phyloP scores from a whole-genome alignment of 2,329 filamentous ascomycete genomes.

The Paracamarosporium sp. region DNA sequence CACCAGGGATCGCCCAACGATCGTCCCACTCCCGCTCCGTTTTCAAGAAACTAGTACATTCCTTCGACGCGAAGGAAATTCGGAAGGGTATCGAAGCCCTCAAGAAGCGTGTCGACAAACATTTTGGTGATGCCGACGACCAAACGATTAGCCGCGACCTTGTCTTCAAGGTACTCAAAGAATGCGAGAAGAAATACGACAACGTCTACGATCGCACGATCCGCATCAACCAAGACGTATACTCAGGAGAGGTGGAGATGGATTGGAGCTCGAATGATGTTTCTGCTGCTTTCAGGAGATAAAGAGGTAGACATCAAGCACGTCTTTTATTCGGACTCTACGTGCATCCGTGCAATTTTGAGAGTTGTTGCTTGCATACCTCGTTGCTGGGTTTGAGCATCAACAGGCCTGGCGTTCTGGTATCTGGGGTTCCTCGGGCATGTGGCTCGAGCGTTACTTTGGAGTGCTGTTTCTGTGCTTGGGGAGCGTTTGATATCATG shows the following conservation, averaged over 20 bases:
- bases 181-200: slow-evolving; percentile 65
- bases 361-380: neutral
- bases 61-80: slow-evolving; percentile 83
- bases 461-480: neutral
- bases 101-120: slow-evolving; percentile 92
- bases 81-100: slow-evolving; percentile 88
- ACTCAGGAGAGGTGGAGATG: slow-evolving; percentile 54
- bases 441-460: neutral
- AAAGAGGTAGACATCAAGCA: slow-evolving; percentile 4
- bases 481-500: neutral
- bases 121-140: slow-evolving; percentile 90
- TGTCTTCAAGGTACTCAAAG: slow-evolving; percentile 65
- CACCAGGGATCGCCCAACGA: slow-evolving; percentile 73
- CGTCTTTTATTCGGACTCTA: no score
- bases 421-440: neutral
- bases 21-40: slow-evolving; percentile 81
- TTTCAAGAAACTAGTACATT: slow-evolving; percentile 84
- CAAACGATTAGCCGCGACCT: slow-evolving; percentile 67
- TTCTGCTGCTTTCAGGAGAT: slow-evolving; percentile 37
- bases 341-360: neutral
- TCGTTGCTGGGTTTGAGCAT: neutral
- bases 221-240: slow-evolving; percentile 51
- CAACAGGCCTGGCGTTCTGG: neutral
- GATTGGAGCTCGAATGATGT: slow-evolving; percentile 44
- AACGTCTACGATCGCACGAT: slow-evolving; percentile 59